These are phyloP conservation scores for Pyrenophora seminiperda DNA, from an alignment of 2,329 filamentous ascomycete genomes.

Conservation along the genomic window DNA sequence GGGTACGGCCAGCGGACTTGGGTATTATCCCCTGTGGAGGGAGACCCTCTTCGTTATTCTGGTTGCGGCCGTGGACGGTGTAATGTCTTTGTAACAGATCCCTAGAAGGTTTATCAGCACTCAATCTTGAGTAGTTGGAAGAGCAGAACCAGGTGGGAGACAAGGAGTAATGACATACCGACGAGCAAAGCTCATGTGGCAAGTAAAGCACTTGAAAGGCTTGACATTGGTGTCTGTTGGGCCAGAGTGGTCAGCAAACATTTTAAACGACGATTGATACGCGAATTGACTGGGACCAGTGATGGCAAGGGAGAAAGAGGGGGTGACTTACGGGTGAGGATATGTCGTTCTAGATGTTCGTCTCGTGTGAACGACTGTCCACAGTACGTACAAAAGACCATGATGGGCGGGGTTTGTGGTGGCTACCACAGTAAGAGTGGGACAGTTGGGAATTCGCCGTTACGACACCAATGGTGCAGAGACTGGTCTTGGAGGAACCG, in stretches of 20 bases:
- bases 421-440: conserved; percentile 1
- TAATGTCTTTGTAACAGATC: conserved; percentile 59
- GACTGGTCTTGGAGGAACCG: neutral
- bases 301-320: neutral
- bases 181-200: conserved; percentile 60
- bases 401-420: conserved; percentile 32
- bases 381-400: conserved; percentile 61
- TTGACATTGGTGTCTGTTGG: conserved; percentile 59
- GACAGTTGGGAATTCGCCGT: neutral
- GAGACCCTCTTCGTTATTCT: conserved; percentile 56
- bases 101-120: conserved; percentile 39
- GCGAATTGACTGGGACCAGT: neutral
- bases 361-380: conserved; percentile 59
- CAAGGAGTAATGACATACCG: conserved; percentile 46
- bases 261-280: conserved; percentile 1
- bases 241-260: conserved; percentile 4
- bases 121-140: neutral
- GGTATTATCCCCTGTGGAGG: conserved; percentile 57
- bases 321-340: conserved; percentile 55
- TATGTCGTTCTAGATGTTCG: conserved; percentile 59
- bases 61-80: conserved; percentile 57
- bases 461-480: neutral
- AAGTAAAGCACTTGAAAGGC: conserved; percentile 60
- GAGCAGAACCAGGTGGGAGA: neutral
- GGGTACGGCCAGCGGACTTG: conserved; percentile 58